phyloP scores from a whole-genome alignment of 805 yeast genomes.

The Blastobotrys mokoenaii region DNA sequence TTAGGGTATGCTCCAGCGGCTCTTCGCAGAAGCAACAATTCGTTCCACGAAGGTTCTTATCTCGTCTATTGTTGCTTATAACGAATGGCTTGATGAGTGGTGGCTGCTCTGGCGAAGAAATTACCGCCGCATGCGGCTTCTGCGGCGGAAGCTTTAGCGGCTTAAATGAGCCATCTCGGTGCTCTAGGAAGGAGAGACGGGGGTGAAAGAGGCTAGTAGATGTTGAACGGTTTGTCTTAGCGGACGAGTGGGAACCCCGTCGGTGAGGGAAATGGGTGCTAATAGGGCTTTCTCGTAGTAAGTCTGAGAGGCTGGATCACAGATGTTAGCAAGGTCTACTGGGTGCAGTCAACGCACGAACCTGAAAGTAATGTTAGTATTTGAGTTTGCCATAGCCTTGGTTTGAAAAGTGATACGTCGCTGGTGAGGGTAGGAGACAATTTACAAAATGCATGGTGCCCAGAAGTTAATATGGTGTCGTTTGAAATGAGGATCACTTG shows the following conservation, averaged over 20 bases:
- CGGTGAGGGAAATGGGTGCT: not conserved
- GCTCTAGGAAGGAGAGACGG: not conserved
- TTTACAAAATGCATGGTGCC: not conserved
- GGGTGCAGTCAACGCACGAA: not conserved
- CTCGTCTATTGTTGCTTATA: not conserved
- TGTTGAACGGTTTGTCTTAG: not conserved
- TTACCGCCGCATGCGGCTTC: too few species aligned
- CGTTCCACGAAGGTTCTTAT: constrained; percentile 1
- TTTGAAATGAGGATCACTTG: not conserved
- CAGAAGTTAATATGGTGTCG: not conserved
- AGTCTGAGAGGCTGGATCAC: not conserved
- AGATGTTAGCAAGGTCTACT: not conserved
- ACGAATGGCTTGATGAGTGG: constrained; percentile 2
- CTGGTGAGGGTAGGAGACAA: not conserved
- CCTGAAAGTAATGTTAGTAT: not conserved
- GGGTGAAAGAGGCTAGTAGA: not conserved
- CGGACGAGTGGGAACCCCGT: not conserved
- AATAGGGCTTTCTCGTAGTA: constrained; percentile 1
- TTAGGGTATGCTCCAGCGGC: constrained; percentile 11
- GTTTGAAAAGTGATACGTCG: not conserved
- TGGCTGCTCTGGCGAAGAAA: not conserved
- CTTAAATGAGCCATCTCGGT: too few species aligned
- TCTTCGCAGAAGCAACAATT: constrained; percentile 19
- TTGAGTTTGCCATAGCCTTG: not conserved
- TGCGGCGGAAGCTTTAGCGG: too few species aligned